Percentiles rank a stretch among this genome's conserved stretches.
phyloP scores from a whole-genome alignment of 345 rosid species.

The Raphanus sativus region DNA sequence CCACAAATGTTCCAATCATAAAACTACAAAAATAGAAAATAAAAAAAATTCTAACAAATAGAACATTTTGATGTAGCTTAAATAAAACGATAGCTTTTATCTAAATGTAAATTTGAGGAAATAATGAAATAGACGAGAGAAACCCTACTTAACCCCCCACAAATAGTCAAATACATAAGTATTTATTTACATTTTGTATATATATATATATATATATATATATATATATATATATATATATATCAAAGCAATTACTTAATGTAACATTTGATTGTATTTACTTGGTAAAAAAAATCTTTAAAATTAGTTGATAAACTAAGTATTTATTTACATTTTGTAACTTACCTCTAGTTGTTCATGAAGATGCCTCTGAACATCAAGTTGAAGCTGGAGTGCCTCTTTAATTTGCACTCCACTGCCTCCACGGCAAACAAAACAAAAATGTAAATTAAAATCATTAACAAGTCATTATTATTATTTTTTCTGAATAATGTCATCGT shows the following conservation, averaged over 20 bases:
- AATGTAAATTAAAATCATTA: slow-evolving; percentile 7
- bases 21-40: neutral
- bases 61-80: neutral
- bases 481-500: neutral
- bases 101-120: neutral
- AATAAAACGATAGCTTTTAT: neutral
- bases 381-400: slow-evolving; percentile 79
- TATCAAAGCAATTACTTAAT: too few relatives aligned
- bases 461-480: neutral
- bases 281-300: too few relatives aligned
- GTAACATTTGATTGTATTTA: too few relatives aligned
- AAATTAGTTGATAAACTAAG: neutral
- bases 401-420: slow-evolving; percentile 66
- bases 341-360: slow-evolving; percentile 92
- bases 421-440: slow-evolving; percentile 10
- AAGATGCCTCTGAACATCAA: slow-evolving; percentile 87
- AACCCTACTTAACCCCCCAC: neutral
- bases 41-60: neutral
- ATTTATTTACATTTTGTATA: neutral
- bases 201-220: too few relatives aligned
- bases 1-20: neutral
- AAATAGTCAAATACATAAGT: neutral
- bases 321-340: neutral
- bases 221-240: too few relatives aligned
- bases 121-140: neutral